phyloP scores from a whole-genome alignment of 345 rosid genomes.

The Euphorbia peplus region DNA sequence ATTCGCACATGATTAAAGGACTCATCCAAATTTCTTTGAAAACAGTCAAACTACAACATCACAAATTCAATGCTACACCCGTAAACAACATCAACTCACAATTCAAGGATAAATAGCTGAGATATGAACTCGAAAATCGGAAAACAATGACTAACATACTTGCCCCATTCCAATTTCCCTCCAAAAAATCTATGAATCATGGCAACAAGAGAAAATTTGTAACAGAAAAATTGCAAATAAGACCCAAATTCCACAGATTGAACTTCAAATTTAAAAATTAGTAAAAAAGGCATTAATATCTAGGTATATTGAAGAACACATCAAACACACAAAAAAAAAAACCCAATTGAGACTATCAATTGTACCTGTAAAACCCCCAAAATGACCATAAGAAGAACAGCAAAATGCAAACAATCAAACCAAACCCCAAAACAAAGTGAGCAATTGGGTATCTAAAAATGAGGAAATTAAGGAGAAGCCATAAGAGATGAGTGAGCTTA shows the following conservation, averaged over 20 bases:
- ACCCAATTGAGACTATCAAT: conserved; percentile 1
- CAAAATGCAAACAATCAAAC: conserved; percentile 3
- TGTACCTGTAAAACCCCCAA: neutral
- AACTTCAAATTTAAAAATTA: neutral
- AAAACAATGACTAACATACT: neutral
- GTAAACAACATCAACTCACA: neutral
- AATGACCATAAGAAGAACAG: neutral
- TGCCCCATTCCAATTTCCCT: neutral
- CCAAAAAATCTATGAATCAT: neutral
- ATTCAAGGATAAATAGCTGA: neutral
- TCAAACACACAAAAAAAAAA: neutral
- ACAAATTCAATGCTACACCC: neutral
- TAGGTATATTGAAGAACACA: neutral
- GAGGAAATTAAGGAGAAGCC: neutral
- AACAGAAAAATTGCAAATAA: neutral
- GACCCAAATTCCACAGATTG: neutral
- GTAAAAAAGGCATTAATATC: neutral
- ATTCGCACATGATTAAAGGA: neutral
- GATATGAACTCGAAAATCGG: neutral
- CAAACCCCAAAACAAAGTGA: conserved; percentile 1
- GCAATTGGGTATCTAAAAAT: neutral
- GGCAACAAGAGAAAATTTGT: neutral
- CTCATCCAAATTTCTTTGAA: neutral
- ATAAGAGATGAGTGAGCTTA: conserved; percentile 13
- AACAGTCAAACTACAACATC: neutral